Percentiles rank a stretch among this genome's conserved stretches.
phyloP scores from a whole-genome alignment of 805 yeast species.

The Nakazawaea molendinolei region DNA sequence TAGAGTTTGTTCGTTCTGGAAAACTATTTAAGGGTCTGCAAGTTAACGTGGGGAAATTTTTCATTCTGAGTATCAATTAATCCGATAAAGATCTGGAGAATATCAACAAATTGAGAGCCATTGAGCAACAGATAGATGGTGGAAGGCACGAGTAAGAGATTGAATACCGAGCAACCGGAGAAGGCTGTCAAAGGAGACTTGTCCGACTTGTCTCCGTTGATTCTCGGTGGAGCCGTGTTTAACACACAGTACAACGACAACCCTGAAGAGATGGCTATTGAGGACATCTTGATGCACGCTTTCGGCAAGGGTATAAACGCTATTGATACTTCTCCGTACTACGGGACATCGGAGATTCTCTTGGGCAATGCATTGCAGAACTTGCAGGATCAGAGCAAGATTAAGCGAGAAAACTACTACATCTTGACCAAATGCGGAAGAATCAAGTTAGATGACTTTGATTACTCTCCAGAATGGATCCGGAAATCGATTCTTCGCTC shows the following conservation, averaged over 20 bases:
- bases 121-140: not conserved
- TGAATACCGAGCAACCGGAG: not conserved
- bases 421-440: conserved; percentile 88
- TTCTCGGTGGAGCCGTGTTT: conserved; percentile 87
- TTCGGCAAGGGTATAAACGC: conserved; percentile 67
- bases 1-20: too few relatives aligned
- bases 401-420: conserved; percentile 56
- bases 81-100: too few relatives aligned
- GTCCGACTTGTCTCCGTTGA: conserved; percentile 43
- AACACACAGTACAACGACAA: conserved; percentile 72
- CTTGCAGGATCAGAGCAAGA: conserved; percentile 25
- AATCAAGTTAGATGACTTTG: conserved; percentile 58
- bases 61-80: too few relatives aligned
- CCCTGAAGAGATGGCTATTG: conserved; percentile 54
- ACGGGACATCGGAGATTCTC: conserved; percentile 79
- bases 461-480: conserved; percentile 59
- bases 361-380: conserved; percentile 58
- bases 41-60: too few relatives aligned
- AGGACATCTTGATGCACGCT: conserved; percentile 50
- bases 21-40: too few relatives aligned
- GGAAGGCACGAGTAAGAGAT: too few relatives aligned
- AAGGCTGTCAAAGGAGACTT: conserved; percentile 18
- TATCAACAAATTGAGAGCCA: too few relatives aligned
- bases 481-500: conserved; percentile 61
- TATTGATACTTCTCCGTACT: conserved; percentile 88